These are phyloP conservation scores for Coriaria nepalensis DNA, from an alignment of 306 rosid species.

Conservation along the genomic window DNA sequence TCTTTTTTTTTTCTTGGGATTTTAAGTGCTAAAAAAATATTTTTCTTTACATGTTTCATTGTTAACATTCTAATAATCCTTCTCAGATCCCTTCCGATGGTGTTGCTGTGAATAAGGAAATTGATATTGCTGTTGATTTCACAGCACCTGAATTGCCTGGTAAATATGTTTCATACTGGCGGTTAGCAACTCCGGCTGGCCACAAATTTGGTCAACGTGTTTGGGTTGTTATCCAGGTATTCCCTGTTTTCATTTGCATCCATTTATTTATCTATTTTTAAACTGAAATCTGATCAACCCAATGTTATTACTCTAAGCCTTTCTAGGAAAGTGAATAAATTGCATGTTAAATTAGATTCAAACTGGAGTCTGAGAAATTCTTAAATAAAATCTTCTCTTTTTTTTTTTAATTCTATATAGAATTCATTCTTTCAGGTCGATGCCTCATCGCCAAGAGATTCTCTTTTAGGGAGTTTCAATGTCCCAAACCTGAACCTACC, in stretches of 20 bases:
- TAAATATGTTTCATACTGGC: slow-evolving; percentile 74
- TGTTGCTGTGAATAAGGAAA: slow-evolving; percentile 34
- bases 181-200: slow-evolving; percentile 60
- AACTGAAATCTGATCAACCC: neutral
- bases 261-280: neutral
- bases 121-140: slow-evolving; percentile 77
- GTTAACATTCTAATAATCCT: slow-evolving; percentile 1
- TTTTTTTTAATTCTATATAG: neutral
- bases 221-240: slow-evolving; percentile 84
- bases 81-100: slow-evolving; percentile 51
- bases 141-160: slow-evolving; percentile 62
- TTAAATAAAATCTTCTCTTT: neutral
- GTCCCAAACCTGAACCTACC: slow-evolving; percentile 57
- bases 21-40: no score
- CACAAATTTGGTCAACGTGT: slow-evolving; percentile 79
- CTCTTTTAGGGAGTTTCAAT: slow-evolving; percentile 28
- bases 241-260: neutral
- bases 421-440: slow-evolving; percentile 46
- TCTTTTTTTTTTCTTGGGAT: neutral
- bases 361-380: neutral
- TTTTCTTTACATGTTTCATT: neutral
- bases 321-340: no score
- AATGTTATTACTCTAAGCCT: neutral
- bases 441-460: slow-evolving; percentile 27
- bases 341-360: neutral